Base-by-base conservation (phyloP, 2,329 filamentous ascomycete genomes). In the Colletotrichum cuscutae region DNA sequence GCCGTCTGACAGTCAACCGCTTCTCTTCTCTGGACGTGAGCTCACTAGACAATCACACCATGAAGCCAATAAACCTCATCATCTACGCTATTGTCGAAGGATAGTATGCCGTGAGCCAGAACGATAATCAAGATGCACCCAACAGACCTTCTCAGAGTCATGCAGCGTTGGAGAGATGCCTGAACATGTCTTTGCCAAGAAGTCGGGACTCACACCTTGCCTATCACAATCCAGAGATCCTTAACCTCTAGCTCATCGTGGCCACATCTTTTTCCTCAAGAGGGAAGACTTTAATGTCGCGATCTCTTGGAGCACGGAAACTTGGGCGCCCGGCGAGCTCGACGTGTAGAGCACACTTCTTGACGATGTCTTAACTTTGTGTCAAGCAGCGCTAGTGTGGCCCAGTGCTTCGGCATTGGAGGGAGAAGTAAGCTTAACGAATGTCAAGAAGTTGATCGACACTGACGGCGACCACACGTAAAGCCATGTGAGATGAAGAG, bases 41-140 rank as follows among this genome's bases (percentile, higher is more conserved):
- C 54, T 57, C 32, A 61, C 37, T 13, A 11, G 49, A 24, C 6
- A 62, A 72, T 72, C 32, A 30, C 58, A 53, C 54, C 53, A 70
- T 72, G 26, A 64, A 62, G 30, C 59, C 49, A 15, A 32, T 22
- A 52, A 62, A 52, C 15, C 15, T 62, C 59, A 42, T 32, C 11
- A 52, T 52, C 24, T n/a, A 52, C 42, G 19, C 59, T 26, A 32
- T 30, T 8, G 42, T 15, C 5, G 19, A 53, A 24, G 7, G 22
- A 28, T 12, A 63, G 42, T 32, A 28, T 8, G 5, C 3, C 7
- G 5, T 7, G 30, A 37, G 19, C 28, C 7, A 32, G 19, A 13
- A 15, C 15, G 42, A 13, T 32, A 19, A 15, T 15, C 24, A 24
- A 52, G 60, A 32, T 46, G 42, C 26, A 52, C 26, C 2, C 7